Evolutionary conservation across 164 flowering plant genomes (phyloP), one percentile per base, ranked within the genome.

Genomic region (Magnolia changhungtana): DNA sequence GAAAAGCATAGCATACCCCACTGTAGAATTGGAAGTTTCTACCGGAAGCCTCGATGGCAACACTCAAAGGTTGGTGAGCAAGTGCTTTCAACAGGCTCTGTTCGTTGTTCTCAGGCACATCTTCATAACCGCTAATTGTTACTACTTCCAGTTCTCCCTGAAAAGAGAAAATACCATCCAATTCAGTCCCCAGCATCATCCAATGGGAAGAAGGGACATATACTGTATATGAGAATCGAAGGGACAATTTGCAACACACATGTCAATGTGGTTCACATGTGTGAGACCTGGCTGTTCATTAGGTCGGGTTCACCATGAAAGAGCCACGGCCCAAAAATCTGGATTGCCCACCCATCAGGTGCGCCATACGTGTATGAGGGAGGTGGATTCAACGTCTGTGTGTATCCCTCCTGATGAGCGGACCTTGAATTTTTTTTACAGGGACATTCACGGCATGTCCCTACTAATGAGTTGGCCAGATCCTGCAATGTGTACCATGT

Each of bases 11-110:
- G 16, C 85, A 78, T 86, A 94, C 98, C 89, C 93, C 95, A n/a
- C 86, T 87, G 79, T 95, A 95, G 68, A 95, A 93, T 72, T 95
- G 99, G 90, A 95, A 95, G 75, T 92, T 95, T 81, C 92, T 85
- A 50, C 89, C 94, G 7, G 98, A 92, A 9, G 98, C 99, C 27
- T 93, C 97, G 67, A 95, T 92, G 51, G 94, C 99, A 21, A 95
- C 93, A 66, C 98, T 93, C 23, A 95, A 58, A 70, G 99, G 99
- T 76, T 96, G 99, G 81, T 90, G 84, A 37, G 97, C 90, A 4
- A 94, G 86, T 45, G 99, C 98, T 82, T 94, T 96, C 80, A 92
- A 67, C 8, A 96, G 87, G 77, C 93, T 88, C 24, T 74, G 63
- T 72, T 90, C 94, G 27, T 87, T 81, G 51, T 89, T 87, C 51